Evolutionary conservation across 1,284 basidiomycete genomes (phyloP).

Genomic region (Puccinia sorghi): DNA sequence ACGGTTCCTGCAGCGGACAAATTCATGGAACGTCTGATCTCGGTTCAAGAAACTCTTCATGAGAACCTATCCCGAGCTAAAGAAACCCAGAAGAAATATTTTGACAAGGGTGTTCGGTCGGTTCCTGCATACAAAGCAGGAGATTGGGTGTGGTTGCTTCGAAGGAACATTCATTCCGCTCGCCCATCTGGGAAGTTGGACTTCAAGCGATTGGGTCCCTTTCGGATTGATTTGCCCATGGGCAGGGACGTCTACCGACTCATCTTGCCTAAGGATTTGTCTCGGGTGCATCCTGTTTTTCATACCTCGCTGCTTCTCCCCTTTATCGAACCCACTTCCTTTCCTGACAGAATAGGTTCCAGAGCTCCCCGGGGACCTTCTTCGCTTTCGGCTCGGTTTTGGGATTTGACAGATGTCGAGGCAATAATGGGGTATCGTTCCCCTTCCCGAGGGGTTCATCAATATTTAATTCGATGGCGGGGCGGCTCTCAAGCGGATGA

Average conservation of each 20-base stretch:
- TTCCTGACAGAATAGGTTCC: background rate
- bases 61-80: background rate
- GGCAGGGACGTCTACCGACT: background rate
- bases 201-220: conserved; percentile 11
- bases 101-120: background rate
- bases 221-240: background rate
- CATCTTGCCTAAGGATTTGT: background rate
- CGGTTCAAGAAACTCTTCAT: background rate
- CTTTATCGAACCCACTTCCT: background rate
- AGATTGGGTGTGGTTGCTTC: conserved; percentile 7
- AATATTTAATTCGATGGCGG: conserved; percentile 6
- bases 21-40: background rate
- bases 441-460: background rate
- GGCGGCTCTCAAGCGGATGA: conserved; percentile 9
- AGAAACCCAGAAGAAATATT: background rate
- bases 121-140: background rate
- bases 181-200: conserved; percentile 1
- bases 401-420: background rate
- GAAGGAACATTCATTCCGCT: background rate
- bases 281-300: conserved; percentile 19
- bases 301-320: background rate
- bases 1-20: background rate
- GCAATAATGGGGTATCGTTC: background rate
- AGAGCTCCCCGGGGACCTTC: background rate
- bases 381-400: background rate